phyloP scores from a whole-genome alignment of 352 stramenopile species.

The Pythium chondricola region DNA sequence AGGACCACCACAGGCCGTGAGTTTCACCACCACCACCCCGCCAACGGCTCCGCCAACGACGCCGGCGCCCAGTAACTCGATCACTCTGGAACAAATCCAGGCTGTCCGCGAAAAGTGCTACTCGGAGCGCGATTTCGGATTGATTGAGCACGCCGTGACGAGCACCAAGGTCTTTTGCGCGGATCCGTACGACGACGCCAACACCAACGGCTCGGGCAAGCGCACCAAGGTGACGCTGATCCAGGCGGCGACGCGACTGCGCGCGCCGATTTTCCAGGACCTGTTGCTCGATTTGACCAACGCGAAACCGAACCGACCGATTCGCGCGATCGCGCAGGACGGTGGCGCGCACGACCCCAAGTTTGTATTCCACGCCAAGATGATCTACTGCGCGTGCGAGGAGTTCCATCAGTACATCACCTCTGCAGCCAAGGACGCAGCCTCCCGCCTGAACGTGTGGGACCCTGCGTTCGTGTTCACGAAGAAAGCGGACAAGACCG shows the following conservation, averaged over 20 bases:
- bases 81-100: neutral
- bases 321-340: constrained; percentile 21
- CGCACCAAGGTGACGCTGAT: constrained; percentile 19
- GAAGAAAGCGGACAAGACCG: neutral
- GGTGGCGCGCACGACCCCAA: constrained; percentile 31
- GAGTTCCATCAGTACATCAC: neutral
- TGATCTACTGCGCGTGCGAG: constrained; percentile 15
- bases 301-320: constrained; percentile 16
- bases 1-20: no score
- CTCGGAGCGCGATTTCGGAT: constrained; percentile 3
- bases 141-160: neutral
- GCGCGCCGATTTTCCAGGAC: constrained; percentile 29
- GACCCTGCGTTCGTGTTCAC: constrained; percentile 1
- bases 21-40: no score
- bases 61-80: neutral
- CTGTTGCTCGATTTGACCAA: constrained; percentile 40
- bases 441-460: neutral
- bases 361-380: constrained; percentile 11
- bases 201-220: neutral
- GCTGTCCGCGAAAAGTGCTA: neutral
- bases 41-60: neutral
- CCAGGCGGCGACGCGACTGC: constrained; percentile 15
- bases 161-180: constrained; percentile 2
- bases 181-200: neutral
- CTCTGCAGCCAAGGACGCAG: neutral